Percentiles rank a stretch among this genome's conserved stretches.
These are phyloP conservation scores for Capsicum pubescens DNA, from an alignment of 257 asterid species.

Conservation along the genomic window DNA sequence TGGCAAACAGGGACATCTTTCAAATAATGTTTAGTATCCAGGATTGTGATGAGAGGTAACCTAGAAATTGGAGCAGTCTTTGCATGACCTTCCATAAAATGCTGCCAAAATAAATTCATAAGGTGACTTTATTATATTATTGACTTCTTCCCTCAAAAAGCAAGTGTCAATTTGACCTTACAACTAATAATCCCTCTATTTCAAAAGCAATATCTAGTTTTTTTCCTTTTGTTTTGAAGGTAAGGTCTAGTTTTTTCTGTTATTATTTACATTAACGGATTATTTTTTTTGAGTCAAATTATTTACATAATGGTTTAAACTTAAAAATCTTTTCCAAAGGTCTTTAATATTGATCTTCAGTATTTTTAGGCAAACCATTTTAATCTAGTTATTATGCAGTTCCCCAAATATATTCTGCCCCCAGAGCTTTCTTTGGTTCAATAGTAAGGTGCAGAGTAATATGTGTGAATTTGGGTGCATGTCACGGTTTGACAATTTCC, in stretches of 20 bases:
- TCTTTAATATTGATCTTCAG: not conserved
- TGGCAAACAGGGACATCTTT: constrained; percentile 88
- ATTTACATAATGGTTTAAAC: not conserved
- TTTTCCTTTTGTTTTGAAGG: not conserved
- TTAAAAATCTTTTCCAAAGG: not conserved
- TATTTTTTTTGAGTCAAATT: too few relatives aligned
- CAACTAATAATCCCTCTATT: not conserved
- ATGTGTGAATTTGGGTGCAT: not conserved
- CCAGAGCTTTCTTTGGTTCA: not conserved
- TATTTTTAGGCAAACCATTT: not conserved
- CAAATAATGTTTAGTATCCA: constrained; percentile 73
- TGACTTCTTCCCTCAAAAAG: constrained; percentile 1
- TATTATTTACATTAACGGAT: not conserved
- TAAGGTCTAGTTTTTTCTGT: too few relatives aligned
- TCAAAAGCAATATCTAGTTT: not conserved
- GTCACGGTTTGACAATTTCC: not conserved
- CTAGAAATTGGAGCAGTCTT: constrained; percentile 97
- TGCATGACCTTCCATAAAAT: constrained; percentile 99
- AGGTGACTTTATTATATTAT: not conserved
- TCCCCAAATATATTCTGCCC: not conserved
- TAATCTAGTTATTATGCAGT: not conserved
- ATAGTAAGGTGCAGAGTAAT: not conserved
- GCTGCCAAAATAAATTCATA: constrained; percentile 53
- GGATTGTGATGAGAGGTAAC: constrained; percentile 79
- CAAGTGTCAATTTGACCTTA: not conserved